phyloP scores from a whole-genome alignment of 495 filamentous ascomycete genomes.

The Annulohypoxylon maeteangense region DNA sequence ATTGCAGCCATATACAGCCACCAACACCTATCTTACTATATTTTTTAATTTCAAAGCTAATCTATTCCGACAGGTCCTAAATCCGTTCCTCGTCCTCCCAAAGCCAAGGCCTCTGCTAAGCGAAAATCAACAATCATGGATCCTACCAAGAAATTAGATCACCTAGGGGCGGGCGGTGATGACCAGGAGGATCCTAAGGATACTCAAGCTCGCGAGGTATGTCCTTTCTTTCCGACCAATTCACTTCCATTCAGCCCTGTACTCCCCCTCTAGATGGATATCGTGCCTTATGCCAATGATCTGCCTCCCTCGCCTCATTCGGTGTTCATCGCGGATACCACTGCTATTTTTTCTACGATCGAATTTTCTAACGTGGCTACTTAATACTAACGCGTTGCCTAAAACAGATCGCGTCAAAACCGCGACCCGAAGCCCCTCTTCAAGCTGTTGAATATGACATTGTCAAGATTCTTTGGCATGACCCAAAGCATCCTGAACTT shows the following conservation, averaged over 20 bases:
- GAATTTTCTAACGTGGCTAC: not conserved
- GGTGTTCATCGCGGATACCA: not conserved
- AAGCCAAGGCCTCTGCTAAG: not conserved
- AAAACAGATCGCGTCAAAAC: slow-evolving; percentile 51
- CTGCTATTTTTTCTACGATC: not conserved
- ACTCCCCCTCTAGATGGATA: not conserved
- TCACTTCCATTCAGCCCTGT: not conserved
- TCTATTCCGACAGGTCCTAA: slow-evolving; percentile 1
- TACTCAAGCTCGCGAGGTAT: slow-evolving; percentile 21
- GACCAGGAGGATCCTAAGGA: slow-evolving; percentile 3
- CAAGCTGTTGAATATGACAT: slow-evolving; percentile 70
- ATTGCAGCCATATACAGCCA: not conserved
- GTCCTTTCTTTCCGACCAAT: not conserved
- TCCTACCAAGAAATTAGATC: slow-evolving; percentile 3
- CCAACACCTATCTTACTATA: not conserved
- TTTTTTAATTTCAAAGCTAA: slow-evolving; percentile 7
- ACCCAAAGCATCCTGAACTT: slow-evolving; percentile 63
- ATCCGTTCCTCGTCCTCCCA: not conserved
- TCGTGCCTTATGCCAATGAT: not conserved
- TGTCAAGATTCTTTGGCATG: slow-evolving; percentile 72
- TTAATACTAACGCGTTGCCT: slow-evolving; percentile 60
- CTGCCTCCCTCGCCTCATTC: not conserved
- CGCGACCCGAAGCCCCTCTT: slow-evolving; percentile 53
- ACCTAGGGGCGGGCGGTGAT: not conserved
- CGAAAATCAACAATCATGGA: slow-evolving; percentile 15